Evolutionary conservation across 78 protist genomes (phyloP).

Genomic region (Salpingoeca rosetta): DNA sequence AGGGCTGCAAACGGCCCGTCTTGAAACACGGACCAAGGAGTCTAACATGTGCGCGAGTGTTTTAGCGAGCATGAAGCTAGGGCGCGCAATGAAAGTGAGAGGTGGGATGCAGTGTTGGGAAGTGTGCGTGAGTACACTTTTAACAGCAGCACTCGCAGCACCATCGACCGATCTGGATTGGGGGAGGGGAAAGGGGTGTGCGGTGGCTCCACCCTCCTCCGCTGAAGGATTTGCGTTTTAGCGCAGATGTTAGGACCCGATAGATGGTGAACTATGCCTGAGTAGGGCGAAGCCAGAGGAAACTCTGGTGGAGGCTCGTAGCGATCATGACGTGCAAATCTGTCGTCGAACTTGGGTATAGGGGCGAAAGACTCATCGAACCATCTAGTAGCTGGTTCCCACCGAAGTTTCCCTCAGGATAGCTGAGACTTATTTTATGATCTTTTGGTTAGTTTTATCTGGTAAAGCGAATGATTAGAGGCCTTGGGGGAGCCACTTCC

Average conservation of each 20-base stretch:
- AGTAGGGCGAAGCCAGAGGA: conserved; percentile 68
- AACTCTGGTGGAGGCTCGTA: conserved; percentile 79
- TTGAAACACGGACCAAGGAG: conserved; percentile 95
- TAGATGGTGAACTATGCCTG: conserved; percentile 83
- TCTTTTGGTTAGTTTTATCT: conserved; percentile 52
- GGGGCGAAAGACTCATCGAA: conserved; percentile 90
- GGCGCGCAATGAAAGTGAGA: conserved; percentile 66
- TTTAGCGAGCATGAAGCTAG: conserved; percentile 34
- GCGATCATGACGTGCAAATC: conserved; percentile 85
- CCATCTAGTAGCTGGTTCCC: conserved; percentile 86
- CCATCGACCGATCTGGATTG: conserved; percentile 45
- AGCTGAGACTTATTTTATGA: conserved; percentile 32
- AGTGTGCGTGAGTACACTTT: neutral
- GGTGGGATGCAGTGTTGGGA: no score
- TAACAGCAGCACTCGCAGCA: conserved; percentile 10
- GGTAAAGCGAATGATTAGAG: conserved; percentile 79
- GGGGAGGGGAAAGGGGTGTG: no score
- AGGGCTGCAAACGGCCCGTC: conserved; percentile 70
- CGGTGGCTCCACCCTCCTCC: no score
- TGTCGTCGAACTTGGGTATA: conserved; percentile 71
- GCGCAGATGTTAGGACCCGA: conserved; percentile 74
- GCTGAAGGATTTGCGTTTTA: conserved; percentile 40
- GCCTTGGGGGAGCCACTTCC: conserved; percentile 38
- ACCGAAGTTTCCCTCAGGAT: conserved; percentile 81
- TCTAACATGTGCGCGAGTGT: conserved; percentile 70